These are phyloP conservation scores for Schizosaccharomyces versatilis DNA, from an alignment of 1,139 yeast species.

Conservation along the genomic window DNA sequence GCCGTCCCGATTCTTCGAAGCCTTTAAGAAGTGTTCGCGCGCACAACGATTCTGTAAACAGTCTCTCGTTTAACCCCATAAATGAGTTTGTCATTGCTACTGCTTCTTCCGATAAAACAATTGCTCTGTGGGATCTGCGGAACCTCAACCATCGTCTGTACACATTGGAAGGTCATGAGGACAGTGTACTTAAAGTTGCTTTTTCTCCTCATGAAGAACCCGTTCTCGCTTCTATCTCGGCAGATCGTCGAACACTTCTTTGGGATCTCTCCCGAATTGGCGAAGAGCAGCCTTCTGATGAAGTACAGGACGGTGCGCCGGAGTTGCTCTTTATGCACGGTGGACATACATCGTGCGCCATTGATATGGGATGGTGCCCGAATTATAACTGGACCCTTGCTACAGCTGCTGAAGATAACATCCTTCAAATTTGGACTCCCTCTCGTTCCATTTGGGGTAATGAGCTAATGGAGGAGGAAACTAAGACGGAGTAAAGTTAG, in stretches of 20 bases:
- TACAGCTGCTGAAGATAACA: conserved; percentile 72
- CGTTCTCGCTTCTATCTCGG: conserved; percentile 50
- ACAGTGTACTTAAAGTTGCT: conserved; percentile 42
- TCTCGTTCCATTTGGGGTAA: conserved; percentile 7
- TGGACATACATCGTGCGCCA: conserved; percentile 76
- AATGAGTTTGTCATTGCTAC: conserved; percentile 39
- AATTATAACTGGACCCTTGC: conserved; percentile 43
- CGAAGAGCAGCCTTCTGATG: conserved; percentile 23
- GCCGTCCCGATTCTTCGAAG: conserved; percentile 18
- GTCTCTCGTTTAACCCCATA: conserved; percentile 39
- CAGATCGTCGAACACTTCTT: conserved; percentile 45
- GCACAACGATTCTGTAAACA: conserved; percentile 34
- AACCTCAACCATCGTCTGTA: conserved; percentile 16
- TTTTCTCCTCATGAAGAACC: conserved; percentile 53
- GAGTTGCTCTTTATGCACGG: conserved; percentile 52
- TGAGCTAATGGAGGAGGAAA: neutral
- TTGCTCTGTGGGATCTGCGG: conserved; percentile 55
- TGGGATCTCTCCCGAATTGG: conserved; percentile 37
- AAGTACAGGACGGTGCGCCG: conserved; percentile 21
- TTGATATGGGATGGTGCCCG: conserved; percentile 72
- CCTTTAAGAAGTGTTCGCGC: conserved; percentile 19
- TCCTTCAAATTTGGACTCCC: conserved; percentile 56
- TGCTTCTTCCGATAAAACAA: conserved; percentile 41
- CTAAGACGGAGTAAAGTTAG: neutral
- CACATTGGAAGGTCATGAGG: conserved; percentile 29